Evolutionary conservation across 768 basidiomycete species (phyloP), one percentile per base, ranked within the genome.

Genomic region (Rhizopogon sp.): DNA sequence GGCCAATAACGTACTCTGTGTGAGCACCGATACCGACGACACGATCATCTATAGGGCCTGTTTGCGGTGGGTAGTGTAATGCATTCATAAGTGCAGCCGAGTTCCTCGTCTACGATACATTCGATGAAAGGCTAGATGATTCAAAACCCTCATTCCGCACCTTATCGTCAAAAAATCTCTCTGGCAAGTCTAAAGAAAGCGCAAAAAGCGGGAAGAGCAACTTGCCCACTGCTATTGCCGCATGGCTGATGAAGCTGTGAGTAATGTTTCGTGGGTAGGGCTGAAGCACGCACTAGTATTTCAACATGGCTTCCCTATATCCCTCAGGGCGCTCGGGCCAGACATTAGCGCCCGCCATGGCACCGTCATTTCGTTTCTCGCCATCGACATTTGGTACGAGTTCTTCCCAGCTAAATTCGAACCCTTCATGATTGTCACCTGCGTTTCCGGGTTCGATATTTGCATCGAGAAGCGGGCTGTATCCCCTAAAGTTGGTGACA

Each of bases 391-490:
- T 64, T 7, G 62, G 54, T 10, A 73, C 61, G 0, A 79, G 64
- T 25, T 74, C 69, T 64, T 92, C 88, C 78, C 82, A 86, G 3
- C 91, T 90, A 54, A 96, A 77, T 61, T 93, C 87, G 66, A 94
- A 96, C 3, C 88, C 93, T 67, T 98, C 93, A 64, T 95, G 91
- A 52, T 95, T 70, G 65, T 98, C 94, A 1, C 93, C 93, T n/a
- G 79, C 72, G 45, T 81, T 79, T 7, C 60, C 55, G 0, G 89
- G 84, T 62, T 93, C 80, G 52, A 84, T 87, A 65, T 92, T 92
- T 49, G 81, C 82, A 53, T 84, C 85, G 6, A 87, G 74, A 2
- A 92, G 66, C 2, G 84, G 80, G 31, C 87, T 89, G 63, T 93
- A 95, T 1, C 93, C 93, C 70, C 90, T 90, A 76, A 88, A 96